Percentiles rank a stretch among this genome's conserved stretches.
phyloP scores from a whole-genome alignment of 176 grass and related monocot species.

The Themeda triandra region DNA sequence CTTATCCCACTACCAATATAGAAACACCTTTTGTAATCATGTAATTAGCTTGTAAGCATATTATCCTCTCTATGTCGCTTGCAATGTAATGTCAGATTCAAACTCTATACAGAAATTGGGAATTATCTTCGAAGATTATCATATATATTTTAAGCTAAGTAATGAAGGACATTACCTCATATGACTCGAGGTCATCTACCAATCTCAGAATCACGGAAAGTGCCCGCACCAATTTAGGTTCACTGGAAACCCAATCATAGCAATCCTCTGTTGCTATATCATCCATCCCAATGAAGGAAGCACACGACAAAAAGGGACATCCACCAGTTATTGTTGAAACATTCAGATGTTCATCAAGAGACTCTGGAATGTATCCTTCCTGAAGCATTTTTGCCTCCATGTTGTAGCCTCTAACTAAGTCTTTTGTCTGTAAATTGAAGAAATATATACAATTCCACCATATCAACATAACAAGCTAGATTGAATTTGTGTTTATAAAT shows the following conservation, averaged over 20 bases:
- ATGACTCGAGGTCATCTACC: not conserved
- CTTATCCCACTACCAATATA: too few species aligned
- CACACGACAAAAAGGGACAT: not conserved
- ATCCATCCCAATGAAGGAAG: not conserved
- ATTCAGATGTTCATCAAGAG: not conserved
- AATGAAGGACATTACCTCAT: not conserved
- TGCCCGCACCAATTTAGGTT: not conserved
- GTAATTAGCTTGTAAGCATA: too few species aligned
- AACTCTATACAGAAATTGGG: too few species aligned
- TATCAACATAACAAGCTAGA: not conserved
- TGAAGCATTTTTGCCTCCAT: not conserved
- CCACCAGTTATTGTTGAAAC: not conserved
- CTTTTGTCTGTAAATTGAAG: not conserved
- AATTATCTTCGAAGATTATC: too few species aligned
- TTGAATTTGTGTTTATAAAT: not conserved
- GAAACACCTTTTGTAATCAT: too few species aligned
- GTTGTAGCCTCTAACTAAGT: not conserved
- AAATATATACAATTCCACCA: not conserved
- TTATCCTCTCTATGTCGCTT: too few species aligned
- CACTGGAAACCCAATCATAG: not conserved
- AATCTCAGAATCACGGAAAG: not conserved
- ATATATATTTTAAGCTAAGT: not conserved
- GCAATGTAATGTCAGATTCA: too few species aligned
- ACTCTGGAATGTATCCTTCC: not conserved
- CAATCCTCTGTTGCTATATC: not conserved